Evolutionary conservation across 163 green algal genomes (phyloP).

Genomic region (Trebouxia gelatinosa): DNA sequence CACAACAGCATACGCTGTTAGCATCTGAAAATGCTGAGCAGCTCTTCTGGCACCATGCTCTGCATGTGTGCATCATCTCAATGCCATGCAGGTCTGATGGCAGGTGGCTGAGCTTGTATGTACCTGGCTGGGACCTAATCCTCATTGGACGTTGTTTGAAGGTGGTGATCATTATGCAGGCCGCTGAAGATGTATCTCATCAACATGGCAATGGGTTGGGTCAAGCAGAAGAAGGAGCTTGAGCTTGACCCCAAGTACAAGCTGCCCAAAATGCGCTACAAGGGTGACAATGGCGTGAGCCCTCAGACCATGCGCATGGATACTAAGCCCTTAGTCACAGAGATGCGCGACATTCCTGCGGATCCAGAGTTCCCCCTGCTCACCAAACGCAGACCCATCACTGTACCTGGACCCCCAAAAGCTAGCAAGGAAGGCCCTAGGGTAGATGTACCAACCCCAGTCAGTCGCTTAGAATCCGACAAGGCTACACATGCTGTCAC

Average conservation of each 20-base stretch:
- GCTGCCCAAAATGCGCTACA: constrained; percentile 59
- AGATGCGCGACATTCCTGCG: constrained; percentile 17
- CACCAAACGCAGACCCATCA: background rate
- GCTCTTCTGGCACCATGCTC: background rate
- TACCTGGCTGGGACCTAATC: background rate
- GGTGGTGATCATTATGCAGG: constrained; percentile 5
- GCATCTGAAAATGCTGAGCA: background rate
- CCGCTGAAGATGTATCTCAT: constrained; percentile 50
- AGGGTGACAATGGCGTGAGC: constrained; percentile 31
- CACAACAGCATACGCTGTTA: background rate
- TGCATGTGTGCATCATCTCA: background rate
- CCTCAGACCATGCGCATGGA: constrained; percentile 29
- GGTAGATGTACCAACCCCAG: background rate
- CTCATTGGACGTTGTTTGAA: too few species aligned
- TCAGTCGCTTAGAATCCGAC: background rate
- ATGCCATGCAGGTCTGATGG: background rate
- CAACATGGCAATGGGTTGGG: constrained; percentile 37
- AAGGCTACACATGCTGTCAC: background rate
- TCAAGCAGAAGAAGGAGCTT: constrained; percentile 33
- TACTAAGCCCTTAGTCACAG: constrained; percentile 14
- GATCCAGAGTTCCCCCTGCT: constrained; percentile 32
- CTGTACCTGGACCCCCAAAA: background rate
- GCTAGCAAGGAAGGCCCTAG: background rate
- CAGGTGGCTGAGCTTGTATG: background rate
- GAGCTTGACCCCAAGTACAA: constrained; percentile 50